Evolutionary conservation across 1,284 basidiomycete species (phyloP).

Genomic region (Marasmius fiardii): DNA sequence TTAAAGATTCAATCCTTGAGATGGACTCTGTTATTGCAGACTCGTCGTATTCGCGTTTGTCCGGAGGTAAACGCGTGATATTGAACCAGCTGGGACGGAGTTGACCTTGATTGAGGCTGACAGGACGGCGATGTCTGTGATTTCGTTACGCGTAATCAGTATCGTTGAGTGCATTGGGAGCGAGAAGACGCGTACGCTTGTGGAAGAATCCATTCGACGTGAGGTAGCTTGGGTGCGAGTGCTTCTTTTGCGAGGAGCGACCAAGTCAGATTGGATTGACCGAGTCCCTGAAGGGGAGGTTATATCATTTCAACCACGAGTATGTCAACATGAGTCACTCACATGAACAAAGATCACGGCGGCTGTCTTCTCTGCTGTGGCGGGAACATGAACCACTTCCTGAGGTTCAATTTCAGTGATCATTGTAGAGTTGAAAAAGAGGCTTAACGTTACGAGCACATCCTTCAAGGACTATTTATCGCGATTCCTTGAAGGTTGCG

Average conservation of each 20-base stretch:
- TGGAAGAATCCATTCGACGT: constrained; percentile 39
- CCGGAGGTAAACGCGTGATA: constrained; percentile 35
- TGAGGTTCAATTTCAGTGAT: background rate
- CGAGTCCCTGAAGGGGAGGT: constrained; percentile 30
- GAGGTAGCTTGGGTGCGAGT: constrained; percentile 32
- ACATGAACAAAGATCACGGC: constrained; percentile 38
- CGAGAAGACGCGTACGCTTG: constrained; percentile 33
- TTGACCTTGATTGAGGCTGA: constrained; percentile 29
- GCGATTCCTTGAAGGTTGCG: no score
- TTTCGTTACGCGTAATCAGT: constrained; percentile 10
- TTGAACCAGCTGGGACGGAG: constrained; percentile 44
- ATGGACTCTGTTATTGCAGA: constrained; percentile 33
- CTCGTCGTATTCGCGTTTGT: constrained; percentile 35
- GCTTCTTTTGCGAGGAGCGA: constrained; percentile 25
- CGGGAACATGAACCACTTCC: constrained; percentile 4
- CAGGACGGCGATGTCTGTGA: constrained; percentile 25
- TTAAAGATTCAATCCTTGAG: constrained; percentile 32
- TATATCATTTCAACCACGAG: background rate
- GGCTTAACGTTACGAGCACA: no score
- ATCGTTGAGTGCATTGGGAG: background rate
- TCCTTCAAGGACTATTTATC: background rate
- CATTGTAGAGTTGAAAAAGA: background rate
- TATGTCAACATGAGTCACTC: constrained; percentile 9
- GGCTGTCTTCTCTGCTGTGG: constrained; percentile 19
- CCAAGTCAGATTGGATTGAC: constrained; percentile 36